Evolutionary conservation across 2,329 filamentous ascomycete species (phyloP).

Genomic region (Penicillium sp.): DNA sequence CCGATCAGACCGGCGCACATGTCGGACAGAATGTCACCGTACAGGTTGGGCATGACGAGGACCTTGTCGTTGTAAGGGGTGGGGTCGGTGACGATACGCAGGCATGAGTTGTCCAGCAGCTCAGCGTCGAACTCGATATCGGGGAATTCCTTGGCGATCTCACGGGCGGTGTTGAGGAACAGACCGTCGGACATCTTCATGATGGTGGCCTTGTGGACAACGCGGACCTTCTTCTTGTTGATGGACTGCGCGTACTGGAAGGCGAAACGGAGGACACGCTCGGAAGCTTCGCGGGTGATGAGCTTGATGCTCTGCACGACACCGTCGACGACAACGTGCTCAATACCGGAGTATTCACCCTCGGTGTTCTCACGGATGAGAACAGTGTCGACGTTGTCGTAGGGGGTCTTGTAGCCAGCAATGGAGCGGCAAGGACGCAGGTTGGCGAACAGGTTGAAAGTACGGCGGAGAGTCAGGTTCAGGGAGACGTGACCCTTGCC

Average conservation of each 20-base stretch:
- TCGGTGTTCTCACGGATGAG: slow-evolving; percentile 99
- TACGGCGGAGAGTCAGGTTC: slow-evolving; percentile 96
- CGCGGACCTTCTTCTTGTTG: slow-evolving; percentile 93
- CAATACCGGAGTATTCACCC: slow-evolving; percentile 98
- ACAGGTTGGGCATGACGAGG: slow-evolving; percentile 94
- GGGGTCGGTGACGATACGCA: slow-evolving; percentile 98
- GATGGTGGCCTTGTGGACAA: slow-evolving; percentile 99
- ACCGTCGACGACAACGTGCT: slow-evolving; percentile 96
- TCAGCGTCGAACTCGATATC: slow-evolving; percentile 95
- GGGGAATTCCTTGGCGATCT: slow-evolving; percentile 93
- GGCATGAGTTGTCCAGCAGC: slow-evolving; percentile 97
- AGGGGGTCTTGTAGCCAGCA: slow-evolving; percentile 96
- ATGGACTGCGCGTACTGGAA: slow-evolving; percentile 97
- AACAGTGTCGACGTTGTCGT: slow-evolving; percentile 94
- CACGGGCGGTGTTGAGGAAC: slow-evolving; percentile 82
- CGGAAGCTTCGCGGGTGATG: slow-evolving; percentile 90
- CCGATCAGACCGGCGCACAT: slow-evolving; percentile 99
- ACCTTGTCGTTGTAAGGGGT: slow-evolving; percentile 99
- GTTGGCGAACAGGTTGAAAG: slow-evolving; percentile 99
- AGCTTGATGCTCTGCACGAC: slow-evolving; percentile 99
- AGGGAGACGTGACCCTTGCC: slow-evolving; percentile 99
- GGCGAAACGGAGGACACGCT: slow-evolving; percentile 93
- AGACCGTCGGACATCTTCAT: slow-evolving; percentile 99
- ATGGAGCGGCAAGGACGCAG: slow-evolving; percentile 96
- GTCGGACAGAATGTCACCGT: slow-evolving; percentile 98